Base-by-base conservation (phyloP, 208 protist genomes). In the Trypanosoma melophagium region DNA sequence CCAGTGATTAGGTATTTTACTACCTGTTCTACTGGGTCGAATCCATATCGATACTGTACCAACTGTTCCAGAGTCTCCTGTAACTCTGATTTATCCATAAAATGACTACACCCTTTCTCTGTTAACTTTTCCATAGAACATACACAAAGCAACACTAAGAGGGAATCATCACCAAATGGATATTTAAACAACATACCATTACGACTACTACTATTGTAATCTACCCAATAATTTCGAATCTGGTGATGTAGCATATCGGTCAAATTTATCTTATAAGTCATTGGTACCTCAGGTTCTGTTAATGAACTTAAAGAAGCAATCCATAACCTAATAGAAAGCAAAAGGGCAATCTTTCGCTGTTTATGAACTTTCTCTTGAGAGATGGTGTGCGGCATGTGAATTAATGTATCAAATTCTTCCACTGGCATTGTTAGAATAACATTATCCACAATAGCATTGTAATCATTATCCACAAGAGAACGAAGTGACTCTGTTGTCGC, bases 121-220 rank as follows among this genome's bases (percentile, higher is more conserved):
- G 59, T 66, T 42, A 73, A 47, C 21, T 13, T 66, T 19, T 31
- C 38, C 8, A 91, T 40, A 17, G 68, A 50, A 22, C 66, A 64
- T 8, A 71, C 47, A 42, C 68, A 83, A 12, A 92, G 61, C 50
- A 92, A 65, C 0, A 70, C 51, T 1, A 89, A 51, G 8, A 84
- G 68, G 2, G 86, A 88, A 9, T 86, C 83, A 25, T 92, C 86
- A 8, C 72, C 81, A 58, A 81, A 89, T 17, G 52, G 42, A 17
- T 44, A 4, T 41, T 41, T 13, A n/a, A 59, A n/a, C 10, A 47
- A 7, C 14, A 12, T 25, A 12, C 17, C 58, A 14, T n/a, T 28
- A 9, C 21, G 9, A 12, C 17, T 51, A 14, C 22, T 28, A 9
- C 21, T 17, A 16, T 64, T 38, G 51, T 44, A 47, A 52, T 69